Base-by-base conservation (phyloP, 2,329 filamentous ascomycete species). In the Botryotinia globosa region DNA sequence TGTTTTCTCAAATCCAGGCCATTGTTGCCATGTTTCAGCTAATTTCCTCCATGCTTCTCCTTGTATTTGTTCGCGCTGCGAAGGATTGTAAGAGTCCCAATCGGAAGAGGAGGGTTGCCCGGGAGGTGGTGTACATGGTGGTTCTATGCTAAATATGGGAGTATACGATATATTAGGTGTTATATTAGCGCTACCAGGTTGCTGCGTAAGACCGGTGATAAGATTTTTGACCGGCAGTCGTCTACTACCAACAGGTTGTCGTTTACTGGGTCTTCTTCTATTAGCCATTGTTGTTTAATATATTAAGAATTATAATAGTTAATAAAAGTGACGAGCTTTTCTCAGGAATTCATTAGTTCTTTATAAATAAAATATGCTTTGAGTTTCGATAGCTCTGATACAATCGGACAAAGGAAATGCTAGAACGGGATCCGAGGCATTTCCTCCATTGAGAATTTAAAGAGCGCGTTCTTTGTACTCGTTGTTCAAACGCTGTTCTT, bases 321-420 rank as follows among this genome's bases (percentile, higher is more conserved):
- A 32, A 65, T 25, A 14, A 65, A 16, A 65, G 7, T 12, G 16
- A 6, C 34, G 29, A 37, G 10, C 3, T 16, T 32, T 37, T 7
- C n/a, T 6, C 25, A 22, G n/a, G 2, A 18, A 7, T 3, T 44
- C 7, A 3, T 29, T 5, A 45, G 25, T 16, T 16, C 6, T 0
- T 12, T 7, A 42, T 22, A 45, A n/a, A 20, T 2, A 32, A 8
- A 32, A 8, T 16, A n/a, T 2, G 16, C 12, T 37, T 51, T 5
- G 2, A 4, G 16, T n/a, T 10, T n/a, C 14, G 44, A n/a, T 9
- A 51, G 14, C 22, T 39, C 32, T 37, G 25, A n/a, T 37, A 10
- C 12, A 29, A n/a, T 29, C 14, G 12, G 9, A 51, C 12, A 66
- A 66, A 66, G 63, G 37, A 51, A 39, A n/a, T 37, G 5, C 32